Conservation (phyloP, 2,329 filamentous ascomycete genomes). For the Plectosphaerella plurivora region DNA sequence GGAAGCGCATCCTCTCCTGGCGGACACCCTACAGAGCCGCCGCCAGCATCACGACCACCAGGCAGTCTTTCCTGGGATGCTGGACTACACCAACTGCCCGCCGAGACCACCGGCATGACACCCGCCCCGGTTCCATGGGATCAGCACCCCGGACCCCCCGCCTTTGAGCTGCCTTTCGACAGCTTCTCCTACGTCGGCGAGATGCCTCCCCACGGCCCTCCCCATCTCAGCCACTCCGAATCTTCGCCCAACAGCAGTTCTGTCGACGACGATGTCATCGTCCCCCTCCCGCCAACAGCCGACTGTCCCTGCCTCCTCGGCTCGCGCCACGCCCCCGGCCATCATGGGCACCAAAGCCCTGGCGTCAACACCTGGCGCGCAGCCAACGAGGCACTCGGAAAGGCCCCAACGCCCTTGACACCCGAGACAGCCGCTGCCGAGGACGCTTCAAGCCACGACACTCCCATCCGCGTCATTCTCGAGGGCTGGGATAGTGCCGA, state of each 20-base stretch:
- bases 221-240: background rate
- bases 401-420: slow-evolving; percentile 8
- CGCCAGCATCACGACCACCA: too few species aligned
- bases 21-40: background rate
- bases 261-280: background rate
- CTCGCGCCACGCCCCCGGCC: background rate
- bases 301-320: background rate
- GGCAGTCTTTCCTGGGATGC: too few species aligned
- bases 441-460: slow-evolving; percentile 17
- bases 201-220: background rate
- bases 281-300: background rate
- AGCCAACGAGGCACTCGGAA: slow-evolving; percentile 15
- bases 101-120: too few species aligned
- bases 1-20: background rate
- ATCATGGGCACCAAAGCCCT: background rate
- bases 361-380: slow-evolving; percentile 17
- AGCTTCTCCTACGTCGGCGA: slow-evolving; percentile 23
- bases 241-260: background rate
- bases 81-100: too few species aligned
- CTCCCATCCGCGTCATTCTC: slow-evolving; percentile 16
- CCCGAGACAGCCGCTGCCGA: slow-evolving; percentile 9
- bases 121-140: background rate
- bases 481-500: slow-evolving; percentile 24
- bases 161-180: background rate
- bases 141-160: background rate